Percentiles rank a stretch among this genome's conserved stretches.
Conservation (phyloP, 352 stramenopile genomes). For the Phytophthora quininea region DNA sequence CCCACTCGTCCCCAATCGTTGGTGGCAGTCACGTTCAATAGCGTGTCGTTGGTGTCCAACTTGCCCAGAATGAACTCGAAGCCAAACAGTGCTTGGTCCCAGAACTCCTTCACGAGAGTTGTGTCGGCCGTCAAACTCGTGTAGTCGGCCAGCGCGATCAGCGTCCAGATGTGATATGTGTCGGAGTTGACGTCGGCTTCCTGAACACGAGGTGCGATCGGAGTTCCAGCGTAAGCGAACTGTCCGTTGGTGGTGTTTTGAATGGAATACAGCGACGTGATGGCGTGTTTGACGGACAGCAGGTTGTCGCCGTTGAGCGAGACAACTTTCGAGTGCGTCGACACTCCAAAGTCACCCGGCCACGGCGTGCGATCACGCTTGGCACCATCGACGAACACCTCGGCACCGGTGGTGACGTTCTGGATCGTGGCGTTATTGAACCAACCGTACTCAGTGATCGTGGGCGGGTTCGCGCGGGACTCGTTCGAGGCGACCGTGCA, state of each 20-base stretch:
- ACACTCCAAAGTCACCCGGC: conserved; percentile 39
- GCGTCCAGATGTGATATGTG: conserved; percentile 50
- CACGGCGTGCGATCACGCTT: conserved; percentile 47
- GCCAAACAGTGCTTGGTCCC: conserved; percentile 33
- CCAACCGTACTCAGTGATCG: conserved; percentile 41
- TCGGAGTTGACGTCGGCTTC: conserved; percentile 32
- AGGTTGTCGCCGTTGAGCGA: conserved; percentile 43
- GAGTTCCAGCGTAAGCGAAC: conserved; percentile 39
- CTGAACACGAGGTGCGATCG: conserved; percentile 30
- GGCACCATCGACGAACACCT: conserved; percentile 44
- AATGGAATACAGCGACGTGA: conserved; percentile 37
- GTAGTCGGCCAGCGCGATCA: conserved; percentile 45
- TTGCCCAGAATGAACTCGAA: conserved; percentile 40
- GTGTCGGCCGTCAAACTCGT: conserved; percentile 29
- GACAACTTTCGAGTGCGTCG: conserved; percentile 35
- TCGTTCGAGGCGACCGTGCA: conserved; percentile 43
- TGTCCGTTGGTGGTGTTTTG: conserved; percentile 35
- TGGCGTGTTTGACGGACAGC: conserved; percentile 27
- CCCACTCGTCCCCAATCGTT: conserved; percentile 42
- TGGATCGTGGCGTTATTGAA: conserved; percentile 42
- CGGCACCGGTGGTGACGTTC: conserved; percentile 26
- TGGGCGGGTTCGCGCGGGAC: conserved; percentile 33
- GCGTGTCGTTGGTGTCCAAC: conserved; percentile 28
- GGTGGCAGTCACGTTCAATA: conserved; percentile 30
- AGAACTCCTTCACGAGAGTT: conserved; percentile 20